These are phyloP conservation scores for Grosmannia huntii DNA, from an alignment of 2,329 filamentous ascomycete genomes.

Conservation along the genomic window DNA sequence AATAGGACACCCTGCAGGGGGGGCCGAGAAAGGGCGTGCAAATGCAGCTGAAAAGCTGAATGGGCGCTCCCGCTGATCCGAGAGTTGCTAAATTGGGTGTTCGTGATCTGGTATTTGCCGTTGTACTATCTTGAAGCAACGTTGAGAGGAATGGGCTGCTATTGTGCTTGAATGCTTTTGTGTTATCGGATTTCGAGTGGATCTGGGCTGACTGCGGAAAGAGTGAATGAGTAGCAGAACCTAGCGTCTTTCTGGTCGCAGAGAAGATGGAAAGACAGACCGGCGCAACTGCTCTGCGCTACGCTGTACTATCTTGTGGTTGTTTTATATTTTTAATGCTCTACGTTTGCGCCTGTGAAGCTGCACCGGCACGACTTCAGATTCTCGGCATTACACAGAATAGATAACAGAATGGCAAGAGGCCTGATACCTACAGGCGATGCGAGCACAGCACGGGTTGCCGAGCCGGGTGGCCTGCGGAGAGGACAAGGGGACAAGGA, in stretches of 20 bases:
- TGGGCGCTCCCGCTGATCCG: neutral
- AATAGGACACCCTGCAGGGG: neutral
- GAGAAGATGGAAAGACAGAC: neutral
- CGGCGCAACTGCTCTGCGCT: neutral
- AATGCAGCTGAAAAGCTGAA: neutral
- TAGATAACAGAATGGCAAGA: neutral
- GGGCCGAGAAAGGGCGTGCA: neutral
- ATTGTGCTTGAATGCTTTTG: neutral
- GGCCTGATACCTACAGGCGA: neutral
- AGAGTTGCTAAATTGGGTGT: neutral
- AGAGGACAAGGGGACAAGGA: neutral
- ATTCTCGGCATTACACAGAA: neutral
- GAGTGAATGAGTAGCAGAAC: neutral
- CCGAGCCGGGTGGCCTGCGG: neutral
- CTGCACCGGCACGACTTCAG: neutral
- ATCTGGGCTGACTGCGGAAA: neutral
- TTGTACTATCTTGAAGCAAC: neutral
- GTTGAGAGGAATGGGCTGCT: neutral
- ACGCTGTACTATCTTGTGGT: neutral
- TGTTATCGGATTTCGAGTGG: neutral
- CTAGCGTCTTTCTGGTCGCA: neutral
- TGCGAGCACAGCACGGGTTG: neutral
- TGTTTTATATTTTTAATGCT: neutral
- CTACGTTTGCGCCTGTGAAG: neutral
- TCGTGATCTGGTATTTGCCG: neutral